Evolutionary conservation across 805 yeast genomes (phyloP), one percentile per base, ranked within the genome.

Genomic region (Isabelozyma heimii): DNA sequence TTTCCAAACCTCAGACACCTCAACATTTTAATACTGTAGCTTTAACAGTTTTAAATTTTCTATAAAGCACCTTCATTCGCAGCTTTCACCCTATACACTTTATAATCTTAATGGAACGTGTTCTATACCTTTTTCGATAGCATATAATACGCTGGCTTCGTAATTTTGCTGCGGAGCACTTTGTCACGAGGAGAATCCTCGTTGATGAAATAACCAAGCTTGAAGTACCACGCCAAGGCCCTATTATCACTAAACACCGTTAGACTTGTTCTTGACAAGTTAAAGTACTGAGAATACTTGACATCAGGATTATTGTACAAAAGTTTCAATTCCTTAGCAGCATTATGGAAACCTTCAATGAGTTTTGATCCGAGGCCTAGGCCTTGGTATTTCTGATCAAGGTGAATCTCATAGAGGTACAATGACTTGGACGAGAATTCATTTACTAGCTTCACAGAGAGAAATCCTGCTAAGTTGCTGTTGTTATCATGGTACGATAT

Each of bases 351-450:
- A 0, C 48, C 14, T 0, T 37, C 26, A 48, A 83, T 62, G n/a
- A 82, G 52, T 9, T 14, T 14, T 0, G 71, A 43, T 0, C 87
- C 88, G 0, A 75, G 26, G 8, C 62, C 55, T 2, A 42, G 37
- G 1, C 65, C 63, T 43, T 80, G 79, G 48, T 52, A 68, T 9
- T 43, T 13, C 1, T 69, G 66, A 1, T 48, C 28, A 0, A 83
- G 61, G 47, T 83, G 88, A 37, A 83, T 77, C 57, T 83, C 88
- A 53, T 80, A 83, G 8, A 83, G 64, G 53, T 82, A 83, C 8
- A 83, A 48, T 13, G 75, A 76, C 44, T 68, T 60, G 4, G 55
- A 52, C 8, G 61, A 73, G 27, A 67, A 65, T 44, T 79, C 82
- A 8, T 52, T 33, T 0, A 79, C 74, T n/a, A 77, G 46, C 52